Base-by-base conservation (phyloP, 129 eudicot species). In the Artemisia tridentata region DNA sequence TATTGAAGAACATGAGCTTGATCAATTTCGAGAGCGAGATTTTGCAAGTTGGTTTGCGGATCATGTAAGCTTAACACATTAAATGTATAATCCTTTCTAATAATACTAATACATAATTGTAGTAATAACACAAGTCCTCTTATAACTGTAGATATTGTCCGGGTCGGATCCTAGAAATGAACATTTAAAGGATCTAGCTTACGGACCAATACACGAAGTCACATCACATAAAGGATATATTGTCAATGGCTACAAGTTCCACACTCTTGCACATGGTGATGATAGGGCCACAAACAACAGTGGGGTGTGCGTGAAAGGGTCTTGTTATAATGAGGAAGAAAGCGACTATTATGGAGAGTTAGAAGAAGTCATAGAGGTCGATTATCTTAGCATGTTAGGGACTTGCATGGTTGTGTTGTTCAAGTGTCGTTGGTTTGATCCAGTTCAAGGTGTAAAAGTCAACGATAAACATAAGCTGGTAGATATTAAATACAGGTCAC, bases 231-330 rank as follows among this genome's bases (percentile, higher is more conserved):
- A 61, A 0, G 47, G 66, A 2, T 61, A 61, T 14, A 25, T 61
- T 61, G 46, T 61, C 45, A 61, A 61, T 61, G 66, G 66, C 15
- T 61, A 61, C 17, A 61, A 61, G 66, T 61, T 61, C 10, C 66
- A 61, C 38, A 59, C 43, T 20, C 11, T 20, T 21, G 25, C 23
- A 59, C 38, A 59, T 11, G 4, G 41, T 2, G 38, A 25, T 9
- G 65, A 41, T 1, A 15, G 65, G 6, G 65, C 12, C 38, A 59
- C 65, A 59, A 34, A 21, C 1, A 59, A 59, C 25, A 20, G 17
- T 20, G 45, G 63, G 13, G 65, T 59, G 13, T 59, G 65, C 12
- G 65, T 59, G 38, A 23, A 59, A 59, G 65, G 43, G 38, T 2
- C 16, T 10, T 20, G 65, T 59, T 59, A 59, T 20, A 41, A 59